Percentiles rank a stretch among this genome's conserved stretches.
phyloP scores from a whole-genome alignment of 257 asterid genomes.

The Nicotiana tabacum region DNA sequence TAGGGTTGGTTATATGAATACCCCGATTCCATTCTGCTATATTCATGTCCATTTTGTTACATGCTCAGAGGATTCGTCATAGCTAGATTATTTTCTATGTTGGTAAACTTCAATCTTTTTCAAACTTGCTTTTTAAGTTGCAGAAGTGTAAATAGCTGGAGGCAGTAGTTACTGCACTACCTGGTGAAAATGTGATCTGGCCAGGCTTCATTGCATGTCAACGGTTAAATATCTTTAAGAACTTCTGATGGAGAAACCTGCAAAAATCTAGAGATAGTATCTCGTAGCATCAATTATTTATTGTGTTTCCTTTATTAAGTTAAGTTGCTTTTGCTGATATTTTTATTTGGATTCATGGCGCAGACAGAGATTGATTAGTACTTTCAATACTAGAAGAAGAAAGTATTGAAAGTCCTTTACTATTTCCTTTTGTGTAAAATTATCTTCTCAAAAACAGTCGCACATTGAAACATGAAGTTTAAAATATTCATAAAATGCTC shows the following conservation, averaged over 20 bases:
- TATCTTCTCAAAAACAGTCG: background rate
- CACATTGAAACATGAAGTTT: background rate
- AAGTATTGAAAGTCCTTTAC: background rate
- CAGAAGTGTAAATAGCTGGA: background rate
- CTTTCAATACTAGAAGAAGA: background rate
- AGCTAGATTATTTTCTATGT: too few species aligned
- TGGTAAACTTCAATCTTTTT: background rate
- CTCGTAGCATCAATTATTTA: background rate
- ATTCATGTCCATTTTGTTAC: too few species aligned
- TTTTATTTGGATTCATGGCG: background rate
- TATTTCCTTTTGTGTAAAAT: background rate
- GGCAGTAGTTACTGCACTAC: background rate
- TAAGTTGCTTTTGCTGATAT: background rate
- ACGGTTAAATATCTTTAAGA: background rate
- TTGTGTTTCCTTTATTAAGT: background rate
- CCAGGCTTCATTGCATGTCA: background rate
- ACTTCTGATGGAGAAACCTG: background rate
- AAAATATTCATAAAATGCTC: background rate
- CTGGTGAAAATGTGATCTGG: background rate
- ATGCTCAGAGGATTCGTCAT: too few species aligned
- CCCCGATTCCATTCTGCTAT: too few species aligned
- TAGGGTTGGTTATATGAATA: background rate
- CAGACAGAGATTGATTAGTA: background rate
- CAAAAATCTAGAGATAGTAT: background rate
- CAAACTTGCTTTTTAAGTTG: background rate